A percentile compares a stretch with the other conserved stretches of the same genome.
Conservation (phyloP, 2,329 filamentous ascomycete genomes). For the Apiospora sp. region DNA sequence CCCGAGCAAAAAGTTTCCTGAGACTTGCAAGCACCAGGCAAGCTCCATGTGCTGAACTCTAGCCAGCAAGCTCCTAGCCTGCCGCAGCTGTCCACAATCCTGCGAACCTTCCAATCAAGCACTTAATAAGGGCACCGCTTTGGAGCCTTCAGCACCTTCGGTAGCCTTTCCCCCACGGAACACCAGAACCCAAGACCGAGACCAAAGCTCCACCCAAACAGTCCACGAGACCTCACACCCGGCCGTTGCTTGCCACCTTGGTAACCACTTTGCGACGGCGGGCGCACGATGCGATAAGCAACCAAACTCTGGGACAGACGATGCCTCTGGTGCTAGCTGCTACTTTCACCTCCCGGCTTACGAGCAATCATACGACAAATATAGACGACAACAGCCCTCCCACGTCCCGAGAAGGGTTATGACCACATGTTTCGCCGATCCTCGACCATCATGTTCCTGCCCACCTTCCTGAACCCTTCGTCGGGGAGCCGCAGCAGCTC, state of each 20-base stretch:
- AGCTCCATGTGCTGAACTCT: neutral
- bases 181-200: conserved; percentile 6
- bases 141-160: neutral
- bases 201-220: conserved; percentile 8
- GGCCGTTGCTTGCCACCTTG: neutral
- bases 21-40: neutral
- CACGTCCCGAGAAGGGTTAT: conserved; percentile 58
- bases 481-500: conserved; percentile 4
- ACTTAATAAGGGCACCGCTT: conserved; percentile 4
- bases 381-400: conserved; percentile 72
- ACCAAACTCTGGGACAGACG: neutral
- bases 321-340: neutral
- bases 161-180: conserved; percentile 19
- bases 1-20: neutral
- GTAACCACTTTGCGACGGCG: neutral
- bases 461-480: conserved; percentile 18
- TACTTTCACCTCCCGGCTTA: conserved; percentile 2
- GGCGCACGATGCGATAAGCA: conserved; percentile 13
- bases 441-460: conserved; percentile 53
- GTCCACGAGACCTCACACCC: neutral
- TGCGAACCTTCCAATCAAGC: conserved; percentile 1
- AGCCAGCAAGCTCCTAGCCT: neutral
- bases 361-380: neutral
- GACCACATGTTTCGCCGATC: conserved; percentile 67
- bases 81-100: neutral